Base-by-base conservation (phyloP, 805 yeast species). In the Candida pseudofarinosa region DNA sequence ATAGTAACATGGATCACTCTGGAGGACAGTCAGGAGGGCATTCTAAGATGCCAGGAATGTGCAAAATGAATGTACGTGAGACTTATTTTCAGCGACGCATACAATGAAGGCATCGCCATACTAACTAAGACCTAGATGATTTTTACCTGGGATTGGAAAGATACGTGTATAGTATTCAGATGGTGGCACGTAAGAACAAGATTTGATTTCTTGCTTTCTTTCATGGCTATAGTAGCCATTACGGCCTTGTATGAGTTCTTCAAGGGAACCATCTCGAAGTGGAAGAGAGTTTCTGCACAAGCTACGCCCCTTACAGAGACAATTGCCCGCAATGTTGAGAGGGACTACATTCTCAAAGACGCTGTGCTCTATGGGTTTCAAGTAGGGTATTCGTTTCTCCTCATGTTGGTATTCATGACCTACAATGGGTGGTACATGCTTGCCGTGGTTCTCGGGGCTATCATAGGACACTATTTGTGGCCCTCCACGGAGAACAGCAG, bases 321-420 rank as follows among this genome's bases (percentile, higher is more conserved):
- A 13, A 6, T 15, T 7, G 34, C 17, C 6, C 42, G 36, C 28
- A 26, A 33, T 15, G 35, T 43, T 15, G 33, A 40, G 1, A 43
- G 51, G 13, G 39, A 37, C 18, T 54, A 46, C 49, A 57, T 49
- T 45, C 35, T 67, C 36, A 62, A 60, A 39, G 66, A 63, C 48
- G 64, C 81, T 6, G 46, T 71, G 13, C 50, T 74, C 31, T 85
- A 85, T 55, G 89, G 83, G 1, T 46, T 77, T 7, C 86, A 82
- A 54, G 86, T 84, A 4, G 81, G 81, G 1, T 83, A 80, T 54
- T 81, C 88, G 3, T 83, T 84, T 54, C 65, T 81, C 67, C 64
- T 81, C 53, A 86, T 87, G 95, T 74, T 86, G 51, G 77, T 88
- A 0, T 87, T 86, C 52, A 87, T 87, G 96, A 85, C 91, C 4